phyloP scores from a whole-genome alignment of 2,329 filamentous ascomycete genomes.

The Cytospora piceicola region DNA sequence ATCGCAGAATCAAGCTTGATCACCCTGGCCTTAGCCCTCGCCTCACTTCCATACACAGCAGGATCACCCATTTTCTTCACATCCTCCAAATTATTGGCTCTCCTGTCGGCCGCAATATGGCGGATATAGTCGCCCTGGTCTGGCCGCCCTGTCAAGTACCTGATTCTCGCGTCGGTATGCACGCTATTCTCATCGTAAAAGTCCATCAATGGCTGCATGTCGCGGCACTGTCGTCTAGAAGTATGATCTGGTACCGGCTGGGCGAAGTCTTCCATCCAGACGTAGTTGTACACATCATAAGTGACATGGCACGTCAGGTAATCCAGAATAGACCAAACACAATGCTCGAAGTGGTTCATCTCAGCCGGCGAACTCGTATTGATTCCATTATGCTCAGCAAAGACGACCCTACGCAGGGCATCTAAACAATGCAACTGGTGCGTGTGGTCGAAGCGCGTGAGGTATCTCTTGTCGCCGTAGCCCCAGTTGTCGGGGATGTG shows the following conservation, averaged over 20 bases:
- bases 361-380: conserved; percentile 9
- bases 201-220: conserved; percentile 2
- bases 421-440: conserved; percentile 18
- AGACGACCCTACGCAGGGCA: conserved; percentile 8
- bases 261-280: conserved; percentile 20
- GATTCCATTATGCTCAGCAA: conserved; percentile 8
- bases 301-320: conserved; percentile 19
- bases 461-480: conserved; percentile 13
- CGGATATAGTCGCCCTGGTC: neutral
- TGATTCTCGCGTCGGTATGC: conserved; percentile 5
- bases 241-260: conserved; percentile 11
- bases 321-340: conserved; percentile 17
- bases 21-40: conserved; percentile 8
- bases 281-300: conserved; percentile 18
- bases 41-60: conserved; percentile 7
- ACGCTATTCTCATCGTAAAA: conserved; percentile 4
- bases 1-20: conserved; percentile 11
- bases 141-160: conserved; percentile 4
- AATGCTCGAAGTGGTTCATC: conserved; percentile 21
- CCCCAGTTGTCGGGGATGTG: conserved; percentile 2
- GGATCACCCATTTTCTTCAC: neutral
- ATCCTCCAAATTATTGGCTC: neutral
- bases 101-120: conserved; percentile 6
- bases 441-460: conserved; percentile 21
- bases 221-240: conserved; percentile 4